These are phyloP conservation scores for Schizothecium vesticola DNA, from an alignment of 495 filamentous ascomycete genomes.

Conservation along the genomic window DNA sequence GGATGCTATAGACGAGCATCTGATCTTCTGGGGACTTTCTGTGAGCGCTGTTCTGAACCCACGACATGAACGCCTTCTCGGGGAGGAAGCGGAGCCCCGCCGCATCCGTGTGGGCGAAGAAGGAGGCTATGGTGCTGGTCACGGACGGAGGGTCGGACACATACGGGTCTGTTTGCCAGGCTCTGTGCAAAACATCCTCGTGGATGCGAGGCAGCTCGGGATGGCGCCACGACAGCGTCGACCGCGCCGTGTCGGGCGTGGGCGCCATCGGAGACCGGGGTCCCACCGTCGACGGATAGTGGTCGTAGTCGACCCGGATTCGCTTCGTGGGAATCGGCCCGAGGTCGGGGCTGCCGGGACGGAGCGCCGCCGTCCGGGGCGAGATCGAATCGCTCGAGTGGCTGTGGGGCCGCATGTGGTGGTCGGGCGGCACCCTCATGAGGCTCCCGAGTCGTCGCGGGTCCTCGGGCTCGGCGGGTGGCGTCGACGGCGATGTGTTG, in stretches of 20 bases:
- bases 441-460: slow-evolving; percentile 29
- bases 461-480: slow-evolving; percentile 45
- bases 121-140: slow-evolving; percentile 21
- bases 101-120: slow-evolving; percentile 22
- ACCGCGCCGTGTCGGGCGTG: slow-evolving; percentile 29
- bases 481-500: slow-evolving; percentile 47
- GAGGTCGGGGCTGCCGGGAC: slow-evolving; percentile 26
- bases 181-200: slow-evolving; percentile 46
- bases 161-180: slow-evolving; percentile 63
- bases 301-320: slow-evolving; percentile 37
- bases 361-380: slow-evolving; percentile 32
- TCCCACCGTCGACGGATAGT: slow-evolving; percentile 29
- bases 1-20: slow-evolving; percentile 65
- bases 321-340: slow-evolving; percentile 35
- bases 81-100: slow-evolving; percentile 44
- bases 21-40: slow-evolving; percentile 58
- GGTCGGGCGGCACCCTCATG: slow-evolving; percentile 25
- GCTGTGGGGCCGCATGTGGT: slow-evolving; percentile 32
- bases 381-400: slow-evolving; percentile 40
- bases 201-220: slow-evolving; percentile 39
- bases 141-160: slow-evolving; percentile 41
- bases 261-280: slow-evolving; percentile 31
- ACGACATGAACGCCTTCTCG: slow-evolving; percentile 31
- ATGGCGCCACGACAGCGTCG: slow-evolving; percentile 34
- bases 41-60: slow-evolving; percentile 39